Base-by-base conservation (phyloP, 1,284 basidiomycete genomes). In the Sanghuangporus sanghuang region DNA sequence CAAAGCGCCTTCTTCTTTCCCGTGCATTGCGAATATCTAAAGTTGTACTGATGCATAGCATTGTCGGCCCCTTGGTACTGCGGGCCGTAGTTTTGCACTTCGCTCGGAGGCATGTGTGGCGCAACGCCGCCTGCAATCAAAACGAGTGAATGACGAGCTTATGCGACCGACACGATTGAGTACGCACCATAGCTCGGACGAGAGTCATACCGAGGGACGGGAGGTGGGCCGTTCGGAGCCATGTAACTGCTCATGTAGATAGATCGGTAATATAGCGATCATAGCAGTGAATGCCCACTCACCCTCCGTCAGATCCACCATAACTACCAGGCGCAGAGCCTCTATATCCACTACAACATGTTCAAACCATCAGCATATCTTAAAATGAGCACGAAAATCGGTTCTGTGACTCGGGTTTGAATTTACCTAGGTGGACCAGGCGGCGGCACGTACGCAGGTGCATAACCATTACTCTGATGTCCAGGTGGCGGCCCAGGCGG, bases 11-110 rank as follows among this genome's bases (percentile, higher is more conserved):
- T 94, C 75, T 85, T 89, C 76, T 80, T 88, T 32, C 92, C 90
- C 38, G 75, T 92, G 72, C 92, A 95, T 70, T 91, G 89, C 1
- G 92, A 95, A 71, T 95, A 95, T 72, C 93, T 86, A 78, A 92
- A 95, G 65, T 64, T 74, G 9, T 78, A 77, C 67, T 82, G 79
- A 50, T 44, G 52, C 44, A 62, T 68, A 67, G 65, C 69, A 68
- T 85, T 78, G 46, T 83, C 76, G 1, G 78, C 69, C 39, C 76
- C 80, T 71, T 86, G 78, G 62, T 83, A 78, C 62, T 83, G 82
- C 9, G 87, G 85, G 0, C 89, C 88, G 69, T 90, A 93, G 68
- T 81, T 74, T 71, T 94, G 92, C 49, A 82, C 76, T 46, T 81
- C 78, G 6, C 77, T 72, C 1, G 91, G 91, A 3, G 90, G 89